Evolutionary conservation across 2,329 filamentous ascomycete species (phyloP), one percentile per base, ranked within the genome.

Genomic region (Hypoxylon sp.): DNA sequence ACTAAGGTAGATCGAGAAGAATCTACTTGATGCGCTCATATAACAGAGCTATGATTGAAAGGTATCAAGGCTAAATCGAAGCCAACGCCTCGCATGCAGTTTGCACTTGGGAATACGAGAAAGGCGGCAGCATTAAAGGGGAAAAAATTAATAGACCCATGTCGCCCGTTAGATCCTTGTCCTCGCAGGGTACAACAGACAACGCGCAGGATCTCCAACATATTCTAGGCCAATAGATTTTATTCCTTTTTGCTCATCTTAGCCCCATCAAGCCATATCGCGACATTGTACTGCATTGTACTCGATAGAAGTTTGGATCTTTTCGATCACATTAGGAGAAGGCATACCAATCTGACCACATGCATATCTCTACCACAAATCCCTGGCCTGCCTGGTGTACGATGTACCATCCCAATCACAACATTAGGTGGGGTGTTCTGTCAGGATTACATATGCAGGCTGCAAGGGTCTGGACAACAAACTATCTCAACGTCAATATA

Each of bases 101-200:
- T 58, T 64, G 63, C 49, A 51, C 21, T 23, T 23, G 23, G 41
- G 57, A 69, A 67, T 69, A 69, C 67, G 67, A 69, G 67, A 65
- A 69, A 64, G 43, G 28, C 48, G 36, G 46, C 67, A 69, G 46
- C 45, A 52, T 11, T 50, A 23, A 23, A 56, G 50, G 34, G 19
- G 30, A 43, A 25, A 50, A 41, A 38, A 13, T 19, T 50, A 19
- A 34, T n/a, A 19, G 23, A 21, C 25, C 51, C 46, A 21, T 49
- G 48, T 43, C 23, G 19, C 32, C 50, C 7, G 56, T 57, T 53
- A 21, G 48, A 55, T 61, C 62, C 43, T 36, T 38, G 56, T 56
- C 21, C 38, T 28, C 36, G 43, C 51, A 45, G 43, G 32, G 63
- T 60, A 52, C 46, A 46, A 48, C 13, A 48, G 34, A 32, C 55